phyloP scores from a whole-genome alignment of 805 yeast genomes.

The Yarrowia osloensis region DNA sequence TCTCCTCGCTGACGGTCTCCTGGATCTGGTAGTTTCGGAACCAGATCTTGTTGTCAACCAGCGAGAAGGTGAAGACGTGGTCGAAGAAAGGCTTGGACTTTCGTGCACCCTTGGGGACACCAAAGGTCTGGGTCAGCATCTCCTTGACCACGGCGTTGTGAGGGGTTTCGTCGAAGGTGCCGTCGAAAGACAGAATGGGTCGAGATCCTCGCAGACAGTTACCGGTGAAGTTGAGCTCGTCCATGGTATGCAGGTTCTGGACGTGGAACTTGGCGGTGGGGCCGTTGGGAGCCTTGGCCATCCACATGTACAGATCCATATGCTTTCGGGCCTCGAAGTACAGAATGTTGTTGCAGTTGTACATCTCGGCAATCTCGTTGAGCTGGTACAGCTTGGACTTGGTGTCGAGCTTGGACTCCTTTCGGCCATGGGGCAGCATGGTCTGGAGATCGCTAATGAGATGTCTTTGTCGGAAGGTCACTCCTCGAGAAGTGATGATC shows the following conservation, averaged over 20 bases:
- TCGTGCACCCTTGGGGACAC: constrained; percentile 93
- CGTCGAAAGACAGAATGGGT: constrained; percentile 88
- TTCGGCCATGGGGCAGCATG: constrained; percentile 90
- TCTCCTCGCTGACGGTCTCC: constrained; percentile 57
- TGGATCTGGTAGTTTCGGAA: constrained; percentile 89
- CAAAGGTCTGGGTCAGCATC: constrained; percentile 76
- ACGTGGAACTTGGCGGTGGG: constrained; percentile 93
- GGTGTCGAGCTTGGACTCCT: constrained; percentile 93
- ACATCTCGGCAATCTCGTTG: constrained; percentile 93
- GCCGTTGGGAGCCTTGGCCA: constrained; percentile 96
- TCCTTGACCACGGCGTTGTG: constrained; percentile 81
- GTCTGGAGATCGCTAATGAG: constrained; percentile 76
- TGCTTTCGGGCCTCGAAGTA: constrained; percentile 97
- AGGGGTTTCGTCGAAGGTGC: constrained; percentile 65
- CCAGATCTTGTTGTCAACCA: constrained; percentile 94
- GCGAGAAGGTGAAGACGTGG: constrained; percentile 89
- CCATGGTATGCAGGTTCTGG: constrained; percentile 93
- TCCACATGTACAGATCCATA: constrained; percentile 90
- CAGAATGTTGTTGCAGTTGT: constrained; percentile 93
- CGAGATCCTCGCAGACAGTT: constrained; percentile 94
- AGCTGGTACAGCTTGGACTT: constrained; percentile 85
- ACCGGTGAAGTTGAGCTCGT: constrained; percentile 94
- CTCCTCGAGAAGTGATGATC: constrained; percentile 90
- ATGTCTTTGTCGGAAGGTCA: constrained; percentile 92
- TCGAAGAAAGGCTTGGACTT: constrained; percentile 93